Evolutionary conservation across 371 early-diverging fungal species (phyloP), one percentile per base, ranked within the genome.

Genomic region (Batkoa obscura): DNA sequence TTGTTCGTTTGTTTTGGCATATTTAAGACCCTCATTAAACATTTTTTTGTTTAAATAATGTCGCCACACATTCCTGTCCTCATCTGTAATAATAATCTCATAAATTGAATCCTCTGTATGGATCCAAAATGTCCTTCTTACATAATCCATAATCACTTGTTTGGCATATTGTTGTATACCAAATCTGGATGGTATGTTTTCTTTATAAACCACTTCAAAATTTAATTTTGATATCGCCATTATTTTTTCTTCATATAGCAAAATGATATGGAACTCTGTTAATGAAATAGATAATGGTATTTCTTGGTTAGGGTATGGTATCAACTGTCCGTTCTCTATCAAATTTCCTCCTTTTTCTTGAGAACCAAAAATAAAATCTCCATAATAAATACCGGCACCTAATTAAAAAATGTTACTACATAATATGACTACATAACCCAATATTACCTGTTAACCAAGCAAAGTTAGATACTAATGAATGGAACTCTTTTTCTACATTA

Each of bases 61-160:
- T 15, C 78, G 74, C 97, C 97, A 96, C 1, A 93, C 82, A 61
- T 94, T 82, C 2, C 91, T 77, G 54, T 89, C 90, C 65, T 96
- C 95, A 46, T 88, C 83, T 0, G 78, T 79, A 39, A 90, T 75
- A 13, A 87, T 73, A 8, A 94, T 70, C 64, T 95, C 94, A 59
- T 80, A 88, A 41, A 95, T 79, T 1, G 81, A 68, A 12, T 64
- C 57, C 2, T 76, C 76, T 1, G 92, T 90, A 46, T 74, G 84
- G 23, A 90, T 72, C 96, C 96, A 95, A 60, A 76, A 88, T 0
- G 94, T 92, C 50, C 75, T 74, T 58, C 84, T 84, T 8, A 74
- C 64, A 36, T 73, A 69, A 60, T 95, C 96, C 1, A 81, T 75
- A 0, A 76, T 69, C 67, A 43, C 9, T 1, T 43, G 38, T 38